phyloP scores from a whole-genome alignment of 768 basidiomycete species.

The Phylloporus arenicola region DNA sequence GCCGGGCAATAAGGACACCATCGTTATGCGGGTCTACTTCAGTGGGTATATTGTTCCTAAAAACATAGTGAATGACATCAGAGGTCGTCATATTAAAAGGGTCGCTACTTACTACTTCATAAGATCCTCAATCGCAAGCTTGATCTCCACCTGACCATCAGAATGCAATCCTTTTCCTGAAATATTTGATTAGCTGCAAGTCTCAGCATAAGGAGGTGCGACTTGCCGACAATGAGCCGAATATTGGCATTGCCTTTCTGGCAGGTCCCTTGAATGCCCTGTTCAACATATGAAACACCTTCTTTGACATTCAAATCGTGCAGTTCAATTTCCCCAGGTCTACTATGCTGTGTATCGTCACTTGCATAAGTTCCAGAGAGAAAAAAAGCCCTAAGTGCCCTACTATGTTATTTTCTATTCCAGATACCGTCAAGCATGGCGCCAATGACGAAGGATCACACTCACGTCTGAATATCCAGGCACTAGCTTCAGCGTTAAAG shows the following conservation, averaged over 20 bases:
- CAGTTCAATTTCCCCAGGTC: slow-evolving; percentile 75
- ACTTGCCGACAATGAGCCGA: slow-evolving; percentile 79
- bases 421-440: neutral
- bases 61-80: neutral
- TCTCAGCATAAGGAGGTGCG: neutral
- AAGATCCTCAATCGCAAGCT: slow-evolving; percentile 84
- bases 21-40: slow-evolving; percentile 74
- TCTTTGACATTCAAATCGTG: slow-evolving; percentile 95
- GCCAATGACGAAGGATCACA: slow-evolving; percentile 3
- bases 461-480: slow-evolving; percentile 78
- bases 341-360: slow-evolving; percentile 45
- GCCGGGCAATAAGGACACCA: slow-evolving; percentile 77
- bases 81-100: neutral
- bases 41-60: slow-evolving; percentile 67
- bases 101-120: slow-evolving; percentile 61
- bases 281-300: slow-evolving; percentile 70
- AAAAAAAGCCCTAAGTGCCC: neutral
- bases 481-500: slow-evolving; percentile 74
- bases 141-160: slow-evolving; percentile 74
- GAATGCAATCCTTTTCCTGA: slow-evolving; percentile 87
- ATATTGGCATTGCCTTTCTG: slow-evolving; percentile 57
- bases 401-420: slow-evolving; percentile 72
- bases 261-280: slow-evolving; percentile 63
- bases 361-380: neutral
- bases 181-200: neutral